A percentile compares a stretch with the other conserved stretches of the same genome.
Conservation (phyloP, 306 rosid species). For the Crotalaria pallida region DNA sequence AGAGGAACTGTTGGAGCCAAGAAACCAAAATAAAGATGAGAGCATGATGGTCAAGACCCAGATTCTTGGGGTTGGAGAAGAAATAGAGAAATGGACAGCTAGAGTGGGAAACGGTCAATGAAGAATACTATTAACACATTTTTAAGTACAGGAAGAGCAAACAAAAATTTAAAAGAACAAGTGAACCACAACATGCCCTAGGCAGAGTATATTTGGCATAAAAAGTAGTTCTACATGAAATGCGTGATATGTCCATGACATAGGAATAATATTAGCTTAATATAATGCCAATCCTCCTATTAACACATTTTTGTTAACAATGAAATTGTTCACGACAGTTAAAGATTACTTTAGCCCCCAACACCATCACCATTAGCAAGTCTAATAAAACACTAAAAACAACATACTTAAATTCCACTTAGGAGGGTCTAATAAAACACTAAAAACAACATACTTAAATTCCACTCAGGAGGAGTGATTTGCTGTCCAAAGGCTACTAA, state of each 20-base stretch:
- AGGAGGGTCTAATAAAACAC: no score
- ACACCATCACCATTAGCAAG: slow-evolving; percentile 15
- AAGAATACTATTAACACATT: no score
- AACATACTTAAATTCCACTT: background rate
- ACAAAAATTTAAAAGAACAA: no score
- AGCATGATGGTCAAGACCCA: no score
- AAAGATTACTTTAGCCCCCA: slow-evolving; percentile 7
- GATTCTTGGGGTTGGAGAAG: no score
- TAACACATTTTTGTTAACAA: slow-evolving; percentile 3
- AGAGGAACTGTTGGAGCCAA: no score
- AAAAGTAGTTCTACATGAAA: background rate
- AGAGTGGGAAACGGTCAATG: no score
- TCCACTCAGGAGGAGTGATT: background rate
- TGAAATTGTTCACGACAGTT: background rate
- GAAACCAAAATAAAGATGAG: no score
- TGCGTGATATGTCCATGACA: background rate
- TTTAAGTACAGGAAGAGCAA: no score
- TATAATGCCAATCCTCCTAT: background rate
- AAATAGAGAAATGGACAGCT: no score
- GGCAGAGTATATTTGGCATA: background rate
- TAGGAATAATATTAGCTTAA: background rate
- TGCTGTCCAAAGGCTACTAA: background rate
- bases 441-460: no score
- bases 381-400: background rate
- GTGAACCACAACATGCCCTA: background rate